Evolutionary conservation across 129 eudicot species (phyloP), one percentile per base, ranked within the genome.

Genomic region (Logfia minima): DNA sequence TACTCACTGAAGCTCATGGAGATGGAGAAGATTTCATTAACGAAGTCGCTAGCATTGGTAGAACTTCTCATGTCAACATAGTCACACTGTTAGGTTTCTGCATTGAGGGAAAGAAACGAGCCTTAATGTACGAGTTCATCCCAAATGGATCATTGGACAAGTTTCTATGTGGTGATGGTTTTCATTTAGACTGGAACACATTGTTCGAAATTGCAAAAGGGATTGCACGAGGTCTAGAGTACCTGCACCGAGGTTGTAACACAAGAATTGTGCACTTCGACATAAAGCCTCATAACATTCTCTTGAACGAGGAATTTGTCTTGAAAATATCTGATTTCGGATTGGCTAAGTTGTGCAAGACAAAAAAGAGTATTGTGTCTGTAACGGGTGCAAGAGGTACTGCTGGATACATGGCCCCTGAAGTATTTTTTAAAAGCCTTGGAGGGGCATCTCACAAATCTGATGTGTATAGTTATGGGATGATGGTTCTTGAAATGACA

Each of bases 401-500:
- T 9, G 11, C 24, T 0, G 62, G 62, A 21, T 56, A 56, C 62
- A 56, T 56, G 62, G 62, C 62, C 26, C 62, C 62, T 56, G 26
- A 56, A 56, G 24, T 56, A n/a, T 56, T n/a, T 56, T 56, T n/a
- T 24, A 56, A 21, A 56, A 56, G 62, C 23, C 24, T n/a, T n/a
- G 62, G 62, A 18, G 62, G 10, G 21, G 24, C 62, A n/a, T 56
- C 26, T 56, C 62, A 56, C 24, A 56, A 56, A 56, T 56, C 62
- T 56, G 62, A 56, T n/a, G 62, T n/a, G 62, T 56, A 56, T 56
- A 56, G 62, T 21, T 56, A 56, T 5, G 62, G 62, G 24, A 56
- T 56, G 62, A n/a, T 56, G 62, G 62, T 56, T 56, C 62, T 56
- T 16, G 62, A 53, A 53, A 56, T 56, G 62, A 56, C 62, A n/a